A percentile compares a stretch with the other conserved stretches of the same genome.
Evolutionary conservation across 306 rosid species (phyloP).

Genomic region (Cucurbita moschata): DNA sequence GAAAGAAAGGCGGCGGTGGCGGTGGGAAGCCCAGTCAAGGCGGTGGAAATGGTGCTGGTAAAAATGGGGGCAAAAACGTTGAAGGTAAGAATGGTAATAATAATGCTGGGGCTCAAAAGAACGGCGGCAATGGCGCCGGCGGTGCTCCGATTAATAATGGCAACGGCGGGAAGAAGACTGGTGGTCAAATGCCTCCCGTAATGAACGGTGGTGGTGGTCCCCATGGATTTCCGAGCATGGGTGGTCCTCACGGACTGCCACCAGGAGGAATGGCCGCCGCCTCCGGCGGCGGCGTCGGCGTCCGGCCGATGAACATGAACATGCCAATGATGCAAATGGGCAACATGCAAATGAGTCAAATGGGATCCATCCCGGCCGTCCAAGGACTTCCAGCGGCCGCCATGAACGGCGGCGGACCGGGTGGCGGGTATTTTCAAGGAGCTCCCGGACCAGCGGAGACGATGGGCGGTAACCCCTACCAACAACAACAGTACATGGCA

Average conservation of each 20-base stretch:
- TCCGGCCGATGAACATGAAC: conserved; percentile 22
- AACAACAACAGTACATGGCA: conserved; percentile 40
- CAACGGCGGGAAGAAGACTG: conserved; percentile 27
- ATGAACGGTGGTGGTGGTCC: conserved; percentile 12
- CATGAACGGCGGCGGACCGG: conserved; percentile 12
- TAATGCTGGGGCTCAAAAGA: conserved; percentile 13
- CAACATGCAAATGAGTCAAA: conserved; percentile 33
- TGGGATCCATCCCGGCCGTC: conserved; percentile 44
- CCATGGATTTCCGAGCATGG: conserved; percentile 21
- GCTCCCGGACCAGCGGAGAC: conserved; percentile 37
- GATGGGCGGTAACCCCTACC: conserved; percentile 48
- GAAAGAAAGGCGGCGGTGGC: conserved; percentile 29
- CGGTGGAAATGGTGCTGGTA: conserved; percentile 19
- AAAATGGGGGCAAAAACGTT: conserved; percentile 21
- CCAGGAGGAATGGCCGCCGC: neutral
- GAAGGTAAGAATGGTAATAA: conserved; percentile 11
- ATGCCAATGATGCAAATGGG: conserved; percentile 26
- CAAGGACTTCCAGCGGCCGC: conserved; percentile 60
- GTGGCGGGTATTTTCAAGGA: conserved; percentile 26
- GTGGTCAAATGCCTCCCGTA: conserved; percentile 23
- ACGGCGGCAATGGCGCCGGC: conserved; percentile 12
- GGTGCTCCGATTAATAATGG: conserved; percentile 15
- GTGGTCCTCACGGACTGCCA: conserved; percentile 34
- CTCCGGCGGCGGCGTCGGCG: neutral
- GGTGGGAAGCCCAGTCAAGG: conserved; percentile 16